Conservation (phyloP, 208 protist genomes). For the Wallacemonas sp. region DNA sequence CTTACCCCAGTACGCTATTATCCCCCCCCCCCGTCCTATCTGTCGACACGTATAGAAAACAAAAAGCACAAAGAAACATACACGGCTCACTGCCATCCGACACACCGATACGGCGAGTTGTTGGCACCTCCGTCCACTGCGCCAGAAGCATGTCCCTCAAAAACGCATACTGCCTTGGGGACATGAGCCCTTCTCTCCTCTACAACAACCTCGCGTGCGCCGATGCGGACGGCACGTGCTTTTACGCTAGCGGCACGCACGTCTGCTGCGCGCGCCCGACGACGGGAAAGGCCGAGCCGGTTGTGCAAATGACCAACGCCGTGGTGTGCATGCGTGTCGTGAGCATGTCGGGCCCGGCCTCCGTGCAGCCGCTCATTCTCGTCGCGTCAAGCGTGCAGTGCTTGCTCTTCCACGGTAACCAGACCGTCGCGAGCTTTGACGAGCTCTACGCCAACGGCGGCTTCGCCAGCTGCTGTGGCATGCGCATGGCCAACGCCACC, state of each 20-base stretch:
- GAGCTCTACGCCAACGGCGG: conserved; percentile 3
- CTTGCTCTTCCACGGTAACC: background rate
- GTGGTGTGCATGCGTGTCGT: conserved; percentile 26
- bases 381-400: conserved; percentile 17
- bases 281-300: conserved; percentile 11
- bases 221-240: conserved; percentile 18
- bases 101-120: background rate
- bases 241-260: conserved; percentile 26
- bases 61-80: background rate
- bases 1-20: too few species aligned
- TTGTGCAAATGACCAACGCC: conserved; percentile 18
- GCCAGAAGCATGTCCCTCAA: conserved; percentile 3
- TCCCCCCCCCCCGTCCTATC: too few species aligned
- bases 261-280: conserved; percentile 30
- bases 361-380: conserved; percentile 20
- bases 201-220: conserved; percentile 53
- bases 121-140: too few species aligned
- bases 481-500: background rate
- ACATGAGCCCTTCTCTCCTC: conserved; percentile 36
- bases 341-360: conserved; percentile 3
- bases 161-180: background rate
- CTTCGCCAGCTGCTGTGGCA: conserved; percentile 7
- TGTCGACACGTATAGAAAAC: too few species aligned
- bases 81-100: background rate
- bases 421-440: conserved; percentile 9